These are phyloP conservation scores for Ceratocystiopsis sp. DNA, from an alignment of 2,329 filamentous ascomycete species.

Conservation along the genomic window DNA sequence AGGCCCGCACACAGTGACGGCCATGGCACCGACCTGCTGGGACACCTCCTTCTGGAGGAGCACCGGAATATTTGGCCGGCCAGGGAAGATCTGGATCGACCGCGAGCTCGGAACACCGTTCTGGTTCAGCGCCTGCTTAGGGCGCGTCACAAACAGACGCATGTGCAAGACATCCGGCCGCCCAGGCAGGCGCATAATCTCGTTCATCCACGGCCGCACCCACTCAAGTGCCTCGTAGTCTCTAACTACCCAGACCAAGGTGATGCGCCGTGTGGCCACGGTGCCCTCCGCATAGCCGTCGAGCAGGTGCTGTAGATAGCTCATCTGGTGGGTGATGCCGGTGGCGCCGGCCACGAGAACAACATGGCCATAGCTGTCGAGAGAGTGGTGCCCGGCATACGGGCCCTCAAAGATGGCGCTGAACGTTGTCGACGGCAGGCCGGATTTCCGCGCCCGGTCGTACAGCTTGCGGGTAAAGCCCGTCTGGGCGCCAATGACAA, in stretches of 20 bases:
- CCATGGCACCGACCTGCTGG: conserved; percentile 75
- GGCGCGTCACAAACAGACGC: conserved; percentile 78
- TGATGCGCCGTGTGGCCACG: conserved; percentile 64
- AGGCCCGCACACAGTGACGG: conserved; percentile 64
- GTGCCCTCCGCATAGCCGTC: conserved; percentile 51
- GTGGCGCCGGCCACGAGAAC: conserved; percentile 85
- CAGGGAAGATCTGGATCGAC: conserved; percentile 83
- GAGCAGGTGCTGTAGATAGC: conserved; percentile 66
- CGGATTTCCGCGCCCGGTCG: conserved; percentile 41
- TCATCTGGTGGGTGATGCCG: conserved; percentile 88
- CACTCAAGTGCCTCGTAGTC: conserved; percentile 81
- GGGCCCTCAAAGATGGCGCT: conserved; percentile 75
- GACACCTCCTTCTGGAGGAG: conserved; percentile 70
- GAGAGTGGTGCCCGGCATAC: conserved; percentile 66
- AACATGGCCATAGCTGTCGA: conserved; percentile 83
- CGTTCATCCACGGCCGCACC: conserved; percentile 73
- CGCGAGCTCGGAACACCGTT: conserved; percentile 52
- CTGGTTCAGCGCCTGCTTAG: conserved; percentile 41
- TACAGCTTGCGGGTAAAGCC: conserved; percentile 77
- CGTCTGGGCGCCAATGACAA: conserved; percentile 73
- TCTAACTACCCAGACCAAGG: conserved; percentile 84
- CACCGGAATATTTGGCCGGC: conserved; percentile 65
- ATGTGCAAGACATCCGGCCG: conserved; percentile 72
- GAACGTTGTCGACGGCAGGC: conserved; percentile 39
- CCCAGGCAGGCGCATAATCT: conserved; percentile 58